Evolutionary conservation across 2,329 filamentous ascomycete genomes (phyloP), one percentile per base, ranked within the genome.

Genomic region (Trichoderma atrobrunneum): DNA sequence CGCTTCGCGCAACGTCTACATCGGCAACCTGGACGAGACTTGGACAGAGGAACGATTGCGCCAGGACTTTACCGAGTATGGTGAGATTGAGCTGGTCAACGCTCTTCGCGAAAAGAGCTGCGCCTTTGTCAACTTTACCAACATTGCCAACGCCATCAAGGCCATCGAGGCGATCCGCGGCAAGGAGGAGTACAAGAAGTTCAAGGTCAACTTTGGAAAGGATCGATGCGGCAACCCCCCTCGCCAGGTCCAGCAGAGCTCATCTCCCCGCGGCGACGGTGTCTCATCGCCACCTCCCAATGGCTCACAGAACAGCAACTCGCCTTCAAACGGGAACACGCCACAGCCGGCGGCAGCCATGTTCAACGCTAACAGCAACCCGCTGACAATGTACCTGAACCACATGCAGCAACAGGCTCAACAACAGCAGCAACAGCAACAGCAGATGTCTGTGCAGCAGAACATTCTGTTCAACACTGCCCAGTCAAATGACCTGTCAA

Each of bases 191-290:
- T 99, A 99, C 87, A 93, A 91, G 83, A 91, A 96, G 78, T 99
- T 99, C 90, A 99, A 99, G 88, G 95, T 99, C 81, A 99, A 99
- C 86, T 99, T 99, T 80, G 96, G 96, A 83, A 99, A 99, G 85
- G 96, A 99, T 80, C 91, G 96, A 71, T 99, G 96, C 78, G 96
- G 96, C 76, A 99, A 99, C 84, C 92, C 96, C 67, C 96, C 96
- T 59, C 91, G 96, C 73, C 96, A 98, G 84, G 88, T 93, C 76
- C 89, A 91, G 81, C 84, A 92, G 76, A 85, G 87, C 68, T 88
- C 92, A 78, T 91, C 91, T 72, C 92, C 93, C 68, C 89, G 84
- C 76, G 88, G 84, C 73, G 91, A 91, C 66, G 88, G 86, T 66
- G 83, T 87, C 4, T 83, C 86, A 16, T 89, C 89, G 24, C 88